Base-by-base conservation (phyloP, 192 early-diverging fungal species). In the Coemansia brasiliensis region DNA sequence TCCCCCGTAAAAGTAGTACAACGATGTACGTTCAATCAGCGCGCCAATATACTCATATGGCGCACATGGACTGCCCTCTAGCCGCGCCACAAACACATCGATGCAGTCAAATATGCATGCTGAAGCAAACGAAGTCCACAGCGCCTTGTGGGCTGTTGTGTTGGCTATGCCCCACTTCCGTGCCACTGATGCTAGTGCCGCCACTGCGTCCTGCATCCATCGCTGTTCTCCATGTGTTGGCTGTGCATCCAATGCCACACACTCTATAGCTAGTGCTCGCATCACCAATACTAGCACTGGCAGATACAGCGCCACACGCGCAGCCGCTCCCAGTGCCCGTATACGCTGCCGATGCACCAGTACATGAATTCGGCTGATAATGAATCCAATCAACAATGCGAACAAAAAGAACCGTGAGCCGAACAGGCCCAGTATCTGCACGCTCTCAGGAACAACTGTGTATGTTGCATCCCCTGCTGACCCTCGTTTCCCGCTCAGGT, bases 41-140 rank as follows among this genome's bases (percentile, higher is more conserved):
- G 57, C 56, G 32, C 75, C 75, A 18, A 79, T 72, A 24, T 68
- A 62, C 61, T 79, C 75, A 65, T 72, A 65, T n/a, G 75, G 61
- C 25, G 63, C 61, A 11, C 75, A 79, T n/a, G 65, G 61, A 35
- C 75, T 79, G 64, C 75, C 75, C 13, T 72, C 75, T 13, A 79
- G 49, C 49, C 75, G 75, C 18, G 75, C 68, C 8, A 79, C 69
- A 62, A 79, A 79, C 48, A 79, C 69, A 16, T 79, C 75, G 2
- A 79, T 42, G 41, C 75, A 79, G 62, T 72, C 75, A 21, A 79
- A 79, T 15, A 65, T 20, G 45, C 75, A 72, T 35, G 35, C 41
- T 7, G 69, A 50, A 4, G 48, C 61, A 51, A 69, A 79, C 35
- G 60, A 35, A 44, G 57, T 50, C 75, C 75, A 79, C 55, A 79